A percentile compares a stretch with the other conserved stretches of the same genome.
Conservation (phyloP, 164 flowering plant species). For the Dillenia turbinata region DNA sequence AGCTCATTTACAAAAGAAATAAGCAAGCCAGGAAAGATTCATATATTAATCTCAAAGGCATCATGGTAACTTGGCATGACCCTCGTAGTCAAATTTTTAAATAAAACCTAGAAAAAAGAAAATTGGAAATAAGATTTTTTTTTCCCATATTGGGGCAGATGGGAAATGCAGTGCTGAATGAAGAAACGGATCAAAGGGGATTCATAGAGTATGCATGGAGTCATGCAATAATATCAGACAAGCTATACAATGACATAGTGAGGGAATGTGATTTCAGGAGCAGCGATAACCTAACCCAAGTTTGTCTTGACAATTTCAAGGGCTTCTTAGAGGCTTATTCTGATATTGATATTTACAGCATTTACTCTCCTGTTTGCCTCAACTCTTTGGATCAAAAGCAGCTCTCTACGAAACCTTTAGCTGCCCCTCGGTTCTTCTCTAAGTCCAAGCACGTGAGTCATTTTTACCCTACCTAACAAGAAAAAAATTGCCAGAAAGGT, state of each 20-base stretch:
- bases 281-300: conserved; percentile 7
- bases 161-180: conserved; percentile 61
- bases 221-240: conserved; percentile 63
- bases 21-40: conserved; percentile 28
- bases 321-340: conserved; percentile 32
- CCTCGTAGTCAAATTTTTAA: neutral
- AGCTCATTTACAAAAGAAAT: conserved; percentile 48
- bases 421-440: conserved; percentile 27
- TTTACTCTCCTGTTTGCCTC: conserved; percentile 51
- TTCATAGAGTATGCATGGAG: conserved; percentile 63
- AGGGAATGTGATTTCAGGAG: conserved; percentile 36
- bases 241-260: conserved; percentile 26
- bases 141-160: conserved; percentile 20
- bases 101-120: neutral
- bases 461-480: too few relatives aligned
- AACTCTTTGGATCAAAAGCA: neutral
- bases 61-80: conserved; percentile 38
- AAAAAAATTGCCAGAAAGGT: too few relatives aligned
- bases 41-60: conserved; percentile 54
- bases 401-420: conserved; percentile 12
- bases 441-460: too few relatives aligned
- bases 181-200: conserved; percentile 42
- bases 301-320: conserved; percentile 16
- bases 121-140: neutral
- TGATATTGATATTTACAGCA: conserved; percentile 58